Evolutionary conservation across 2,329 filamentous ascomycete species (phyloP), one percentile per base, ranked within the genome.

Genomic region (Sporothrix protearum): DNA sequence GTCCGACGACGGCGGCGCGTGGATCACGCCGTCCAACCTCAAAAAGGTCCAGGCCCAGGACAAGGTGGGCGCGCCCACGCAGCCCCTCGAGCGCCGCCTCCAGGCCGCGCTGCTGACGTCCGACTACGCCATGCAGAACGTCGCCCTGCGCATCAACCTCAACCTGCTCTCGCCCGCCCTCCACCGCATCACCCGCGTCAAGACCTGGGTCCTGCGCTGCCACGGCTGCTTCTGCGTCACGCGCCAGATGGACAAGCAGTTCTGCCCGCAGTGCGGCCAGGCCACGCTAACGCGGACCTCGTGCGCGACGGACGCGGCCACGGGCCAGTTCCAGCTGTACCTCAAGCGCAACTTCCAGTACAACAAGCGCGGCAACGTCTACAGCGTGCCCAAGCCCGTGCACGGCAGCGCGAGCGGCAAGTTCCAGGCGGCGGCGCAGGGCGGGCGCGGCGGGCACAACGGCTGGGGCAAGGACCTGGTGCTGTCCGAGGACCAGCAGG

Each of bases 91-190:
- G 47, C 87, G 87, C 73, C 88, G 88, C 14, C 91, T 97, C 76
- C 91, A 96, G 80, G 93, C 92, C 19, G 95, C 94, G n/a, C 90
- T 95, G 59, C 91, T 98, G 78, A 98, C 96, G 1, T 94, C 92
- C 71, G 96, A 99, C 83, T 98, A 92, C 81, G 95, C 96, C 71
- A 97, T 99, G 93, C 95, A 98, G 83, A 98, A 98, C 79, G 94
- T 98, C 8, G 88, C 96, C 1, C 86, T 99, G 4, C 93, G 96
- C 76, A 96, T 98, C 84, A 97, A 97, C 82, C 88, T 99, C 16
- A 80, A 80, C 68, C 67, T 72, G 57, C 33, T 73, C 86, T 97
- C 72, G 94, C 94, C 0, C 87, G 92, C 0, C 87, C 88, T 98
- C 73, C 87, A 92, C 74, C 89, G 94, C 77, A 93, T 99, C 79